Conservation (phyloP, 2,329 filamentous ascomycete species). For the Trichoderma semiorbis region DNA sequence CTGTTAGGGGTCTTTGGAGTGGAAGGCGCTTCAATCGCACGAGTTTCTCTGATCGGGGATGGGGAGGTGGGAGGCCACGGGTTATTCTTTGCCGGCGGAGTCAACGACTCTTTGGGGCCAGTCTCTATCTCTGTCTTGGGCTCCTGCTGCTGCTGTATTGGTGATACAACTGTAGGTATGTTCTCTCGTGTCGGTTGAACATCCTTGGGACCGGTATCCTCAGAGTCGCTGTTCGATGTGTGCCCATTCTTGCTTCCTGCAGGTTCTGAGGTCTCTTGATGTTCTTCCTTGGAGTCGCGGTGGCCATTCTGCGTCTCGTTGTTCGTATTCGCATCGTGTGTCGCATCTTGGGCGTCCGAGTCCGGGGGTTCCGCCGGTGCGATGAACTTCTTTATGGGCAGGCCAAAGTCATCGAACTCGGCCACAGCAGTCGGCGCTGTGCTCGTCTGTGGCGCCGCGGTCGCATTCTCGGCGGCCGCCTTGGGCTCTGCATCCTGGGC, state of each 20-base stretch:
- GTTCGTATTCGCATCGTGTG: background rate
- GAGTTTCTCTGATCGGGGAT: background rate
- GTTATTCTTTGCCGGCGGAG: conserved; percentile 14
- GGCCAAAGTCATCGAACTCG: conserved; percentile 68
- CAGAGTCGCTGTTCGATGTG: conserved; percentile 33
- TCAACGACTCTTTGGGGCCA: conserved; percentile 6
- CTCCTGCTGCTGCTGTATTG: background rate
- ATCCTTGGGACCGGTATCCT: conserved; percentile 37
- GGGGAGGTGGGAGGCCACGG: background rate
- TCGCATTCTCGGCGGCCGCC: conserved; percentile 22
- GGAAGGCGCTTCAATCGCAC: background rate
- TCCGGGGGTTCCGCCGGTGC: conserved; percentile 27
- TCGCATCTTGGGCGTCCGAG: background rate
- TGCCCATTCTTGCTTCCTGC: background rate
- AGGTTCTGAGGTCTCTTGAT: background rate
- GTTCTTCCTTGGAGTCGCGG: conserved; percentile 19
- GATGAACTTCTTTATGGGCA: conserved; percentile 56
- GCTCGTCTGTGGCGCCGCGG: conserved; percentile 17
- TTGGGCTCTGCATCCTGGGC: conserved; percentile 26
- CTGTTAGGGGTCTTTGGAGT: background rate
- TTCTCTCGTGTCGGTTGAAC: conserved; percentile 27
- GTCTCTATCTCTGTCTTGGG: conserved; percentile 12
- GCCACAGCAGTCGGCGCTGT: conserved; percentile 31
- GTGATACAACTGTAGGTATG: background rate
- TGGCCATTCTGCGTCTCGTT: background rate